These are phyloP conservation scores for Yamadazyma kitorensis DNA, from an alignment of 805 yeast species.

Conservation along the genomic window DNA sequence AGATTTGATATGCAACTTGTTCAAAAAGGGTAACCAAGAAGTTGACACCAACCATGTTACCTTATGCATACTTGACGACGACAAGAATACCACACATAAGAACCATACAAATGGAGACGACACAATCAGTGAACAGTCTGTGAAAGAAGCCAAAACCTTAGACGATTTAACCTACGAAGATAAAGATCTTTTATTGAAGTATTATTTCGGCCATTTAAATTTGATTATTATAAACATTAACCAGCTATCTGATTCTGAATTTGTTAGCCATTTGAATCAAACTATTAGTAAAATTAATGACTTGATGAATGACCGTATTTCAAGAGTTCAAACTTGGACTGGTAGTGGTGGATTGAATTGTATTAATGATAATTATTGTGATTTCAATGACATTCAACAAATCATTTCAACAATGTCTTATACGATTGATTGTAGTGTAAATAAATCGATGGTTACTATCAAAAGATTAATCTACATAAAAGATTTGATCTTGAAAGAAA, in stretches of 20 bases:
- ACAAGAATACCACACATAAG: no score
- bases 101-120: no score
- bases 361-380: slow-evolving; percentile 1
- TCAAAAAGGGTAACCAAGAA: slow-evolving; percentile 32
- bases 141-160: no score
- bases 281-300: slow-evolving; percentile 19
- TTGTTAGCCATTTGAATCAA: not conserved
- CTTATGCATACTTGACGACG: slow-evolving; percentile 12
- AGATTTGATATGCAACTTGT: slow-evolving; percentile 17
- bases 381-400: slow-evolving; percentile 15
- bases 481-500: slow-evolving; percentile 22
- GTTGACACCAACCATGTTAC: slow-evolving; percentile 31
- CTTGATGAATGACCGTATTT: slow-evolving; percentile 28
- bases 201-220: slow-evolving; percentile 38
- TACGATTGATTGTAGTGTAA: slow-evolving; percentile 23
- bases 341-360: slow-evolving; percentile 30
- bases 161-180: slow-evolving; percentile 26
- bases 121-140: no score
- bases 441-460: slow-evolving; percentile 21
- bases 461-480: slow-evolving; percentile 22
- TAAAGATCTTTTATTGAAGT: slow-evolving; percentile 28
- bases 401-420: slow-evolving; percentile 37
- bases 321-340: slow-evolving; percentile 44
- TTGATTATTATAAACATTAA: slow-evolving; percentile 18
- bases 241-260: not conserved